Evolutionary conservation across 305 asterid genomes (phyloP), one percentile per base, ranked within the genome.

Genomic region (Rubia balearica): DNA sequence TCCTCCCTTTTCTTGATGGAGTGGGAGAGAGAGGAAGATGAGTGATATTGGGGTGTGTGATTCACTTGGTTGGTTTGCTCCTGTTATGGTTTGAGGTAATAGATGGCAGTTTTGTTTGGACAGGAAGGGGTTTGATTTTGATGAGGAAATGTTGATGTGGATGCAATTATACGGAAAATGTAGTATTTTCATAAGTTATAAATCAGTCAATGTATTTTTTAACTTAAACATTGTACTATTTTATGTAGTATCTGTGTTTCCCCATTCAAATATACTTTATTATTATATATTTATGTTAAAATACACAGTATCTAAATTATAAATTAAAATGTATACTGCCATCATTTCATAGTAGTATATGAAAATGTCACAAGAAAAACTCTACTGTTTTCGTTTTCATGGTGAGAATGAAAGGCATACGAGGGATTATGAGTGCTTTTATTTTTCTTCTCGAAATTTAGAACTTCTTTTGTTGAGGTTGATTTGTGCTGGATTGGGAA

Each of bases 81-180:
- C 69, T n/a, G 42, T 61, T 63, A 59, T 62, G 76, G 27, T 63
- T 67, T 53, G 78, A 61, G 33, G 75, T 79, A 76, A 77, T 79
- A 76, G 81, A 81, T 59, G 75, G 67, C 42, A 36, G 62, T 70
- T 70, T 70, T 64, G 76, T 67, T 71, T 67, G 78, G 83, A 71
- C 70, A 76, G 74, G 75, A 71, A 76, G 65, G 22, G 45, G 73
- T 64, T 55, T 75, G 73, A 70, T 76, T 70, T 69, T 76, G 76
- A 74, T 67, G 79, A 72, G 72, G 60, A 22, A 38, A 40, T 67
- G 65, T 66, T 62, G 75, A 75, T 49, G 73, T 67, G 70, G 33
- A 45, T 42, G 70, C 55, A 56, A 75, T 75, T 74, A n/a, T n/a
- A n/a, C n/a, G n/a, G n/a, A n/a, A n/a, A n/a, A n/a, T n/a, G n/a